These are phyloP conservation scores for Colletotrichum endophyticum DNA, from an alignment of 2,329 filamentous ascomycete species.

Conservation along the genomic window DNA sequence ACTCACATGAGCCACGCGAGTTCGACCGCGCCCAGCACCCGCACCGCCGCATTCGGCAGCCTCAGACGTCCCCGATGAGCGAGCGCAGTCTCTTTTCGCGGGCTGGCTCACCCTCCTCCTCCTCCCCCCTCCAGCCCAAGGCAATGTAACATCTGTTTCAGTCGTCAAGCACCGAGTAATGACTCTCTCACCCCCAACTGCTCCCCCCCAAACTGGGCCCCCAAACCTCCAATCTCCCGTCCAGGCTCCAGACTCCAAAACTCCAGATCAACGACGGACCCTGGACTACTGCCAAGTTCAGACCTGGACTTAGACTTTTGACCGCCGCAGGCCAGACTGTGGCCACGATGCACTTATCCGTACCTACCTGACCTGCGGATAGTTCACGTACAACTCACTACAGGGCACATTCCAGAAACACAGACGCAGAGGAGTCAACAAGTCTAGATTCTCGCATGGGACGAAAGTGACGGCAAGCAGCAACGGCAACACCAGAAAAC, in stretches of 20 bases:
- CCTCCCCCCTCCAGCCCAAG: background rate
- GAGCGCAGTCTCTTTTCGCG: background rate
- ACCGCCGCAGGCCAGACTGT: background rate
- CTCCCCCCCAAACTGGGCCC: background rate
- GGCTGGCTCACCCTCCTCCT: background rate
- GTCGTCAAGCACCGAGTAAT: conserved; percentile 13
- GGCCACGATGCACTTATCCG: background rate
- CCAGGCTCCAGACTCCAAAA: background rate
- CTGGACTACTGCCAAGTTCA: background rate
- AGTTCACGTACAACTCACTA: background rate
- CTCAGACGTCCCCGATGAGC: background rate
- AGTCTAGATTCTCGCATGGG: background rate
- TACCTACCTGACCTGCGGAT: background rate
- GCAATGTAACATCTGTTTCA: conserved; percentile 12
- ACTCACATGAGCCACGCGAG: conserved; percentile 1
- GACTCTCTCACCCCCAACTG: background rate
- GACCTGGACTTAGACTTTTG: background rate
- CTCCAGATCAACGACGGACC: background rate
- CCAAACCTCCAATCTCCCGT: background rate
- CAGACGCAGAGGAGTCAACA: background rate
- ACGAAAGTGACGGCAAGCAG: background rate
- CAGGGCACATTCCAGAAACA: background rate
- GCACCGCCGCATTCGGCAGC: conserved; percentile 13
- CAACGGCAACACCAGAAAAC: background rate
- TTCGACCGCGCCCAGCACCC: conserved; percentile 9